A percentile compares a stretch with the other conserved stretches of the same genome.
phyloP scores from a whole-genome alignment of 257 asterid genomes.

The Avicennia marina region DNA sequence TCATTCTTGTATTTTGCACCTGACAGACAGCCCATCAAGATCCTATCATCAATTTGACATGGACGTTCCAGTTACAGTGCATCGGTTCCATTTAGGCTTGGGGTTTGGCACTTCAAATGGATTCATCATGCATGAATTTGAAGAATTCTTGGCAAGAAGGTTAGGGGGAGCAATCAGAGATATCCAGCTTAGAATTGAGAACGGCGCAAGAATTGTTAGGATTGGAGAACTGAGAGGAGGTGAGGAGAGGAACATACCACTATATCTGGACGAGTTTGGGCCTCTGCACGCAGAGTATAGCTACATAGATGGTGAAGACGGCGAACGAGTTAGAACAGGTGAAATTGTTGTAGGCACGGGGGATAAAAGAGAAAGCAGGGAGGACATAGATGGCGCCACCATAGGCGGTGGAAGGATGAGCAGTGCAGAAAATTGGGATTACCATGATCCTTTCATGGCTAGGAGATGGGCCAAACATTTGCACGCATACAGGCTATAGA shows the following conservation, averaged over 20 bases:
- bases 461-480: constrained; percentile 98
- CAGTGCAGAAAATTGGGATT: constrained; percentile 73
- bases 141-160: constrained; percentile 66
- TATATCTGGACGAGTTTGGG: constrained; percentile 40
- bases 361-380: constrained; percentile 38
- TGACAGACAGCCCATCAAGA: constrained; percentile 59
- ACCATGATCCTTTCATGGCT: constrained; percentile 84
- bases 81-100: constrained; percentile 58
- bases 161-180: constrained; percentile 72
- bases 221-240: constrained; percentile 79
- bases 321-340: constrained; percentile 46
- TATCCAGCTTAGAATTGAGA: constrained; percentile 55
- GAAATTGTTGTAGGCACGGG: constrained; percentile 43
- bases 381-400: constrained; percentile 19
- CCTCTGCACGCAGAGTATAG: constrained; percentile 57
- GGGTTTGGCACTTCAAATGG: constrained; percentile 66
- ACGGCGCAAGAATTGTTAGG: constrained; percentile 42
- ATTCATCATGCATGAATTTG: constrained; percentile 71
- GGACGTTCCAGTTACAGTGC: constrained; percentile 42
- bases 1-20: constrained; percentile 58
- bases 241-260: constrained; percentile 72
- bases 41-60: constrained; percentile 47
- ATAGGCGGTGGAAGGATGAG: constrained; percentile 64
- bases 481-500: constrained; percentile 68
- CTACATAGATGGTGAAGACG: constrained; percentile 58